Evolutionary conservation across 106 monocot species (phyloP).

Genomic region (Dioscorea dumetorum): DNA sequence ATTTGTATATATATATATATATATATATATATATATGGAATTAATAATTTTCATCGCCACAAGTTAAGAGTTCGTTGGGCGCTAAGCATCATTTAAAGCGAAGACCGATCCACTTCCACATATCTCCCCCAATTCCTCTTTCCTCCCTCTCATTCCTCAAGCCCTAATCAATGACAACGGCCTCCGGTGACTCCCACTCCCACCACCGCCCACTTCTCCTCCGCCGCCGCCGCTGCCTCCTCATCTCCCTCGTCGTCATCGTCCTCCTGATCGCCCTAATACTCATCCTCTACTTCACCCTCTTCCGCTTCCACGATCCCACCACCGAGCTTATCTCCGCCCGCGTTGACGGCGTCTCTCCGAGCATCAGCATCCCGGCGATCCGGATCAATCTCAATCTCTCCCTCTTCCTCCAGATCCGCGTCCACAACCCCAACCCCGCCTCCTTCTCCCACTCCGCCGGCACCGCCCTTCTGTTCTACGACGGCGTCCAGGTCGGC

Average conservation of each 20-base stretch:
- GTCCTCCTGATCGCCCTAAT: neutral
- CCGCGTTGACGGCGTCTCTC: conserved; percentile 5
- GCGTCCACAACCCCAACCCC: conserved; percentile 13
- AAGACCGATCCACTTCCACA: neutral
- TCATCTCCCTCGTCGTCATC: neutral
- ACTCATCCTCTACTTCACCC: conserved; percentile 8
- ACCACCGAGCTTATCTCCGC: neutral
- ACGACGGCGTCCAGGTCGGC: conserved; percentile 7
- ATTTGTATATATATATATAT: too few species aligned
- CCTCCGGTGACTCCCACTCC: neutral
- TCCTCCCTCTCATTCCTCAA: neutral
- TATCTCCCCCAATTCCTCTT: neutral
- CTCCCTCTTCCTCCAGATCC: conserved; percentile 5
- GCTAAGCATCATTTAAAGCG: too few species aligned
- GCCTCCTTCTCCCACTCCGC: conserved; percentile 11
- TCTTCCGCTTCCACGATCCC: conserved; percentile 6
- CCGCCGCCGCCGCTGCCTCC: neutral
- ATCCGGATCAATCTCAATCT: conserved; percentile 6
- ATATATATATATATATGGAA: too few species aligned
- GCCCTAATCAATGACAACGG: neutral
- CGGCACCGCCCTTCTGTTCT: neutral
- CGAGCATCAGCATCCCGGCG: conserved; percentile 1
- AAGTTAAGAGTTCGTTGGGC: too few species aligned
- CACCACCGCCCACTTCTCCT: neutral
- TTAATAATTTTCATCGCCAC: too few species aligned